These are phyloP conservation scores for Penicillium oxalicum DNA, from an alignment of 2,329 filamentous ascomycete species.

Conservation along the genomic window DNA sequence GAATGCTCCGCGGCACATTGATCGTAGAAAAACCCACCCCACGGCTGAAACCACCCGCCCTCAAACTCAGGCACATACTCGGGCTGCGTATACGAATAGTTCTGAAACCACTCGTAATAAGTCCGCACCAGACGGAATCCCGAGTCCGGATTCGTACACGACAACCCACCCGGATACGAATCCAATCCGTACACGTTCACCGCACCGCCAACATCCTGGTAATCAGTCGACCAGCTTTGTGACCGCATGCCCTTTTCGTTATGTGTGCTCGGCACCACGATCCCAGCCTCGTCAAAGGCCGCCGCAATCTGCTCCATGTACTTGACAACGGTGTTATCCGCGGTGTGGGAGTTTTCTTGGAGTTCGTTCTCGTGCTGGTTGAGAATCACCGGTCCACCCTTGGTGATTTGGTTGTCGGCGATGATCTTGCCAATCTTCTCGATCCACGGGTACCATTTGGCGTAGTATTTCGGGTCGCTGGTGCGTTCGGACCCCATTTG, in stretches of 20 bases:
- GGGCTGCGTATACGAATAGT: conserved; percentile 51
- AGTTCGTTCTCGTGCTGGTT: conserved; percentile 52
- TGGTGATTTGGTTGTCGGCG: conserved; percentile 46
- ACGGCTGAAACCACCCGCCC: conserved; percentile 50
- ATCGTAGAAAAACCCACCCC: conserved; percentile 50
- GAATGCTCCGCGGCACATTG: conserved; percentile 44
- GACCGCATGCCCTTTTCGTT: conserved; percentile 49
- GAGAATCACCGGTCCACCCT: conserved; percentile 48
- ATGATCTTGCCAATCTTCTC: conserved; percentile 44
- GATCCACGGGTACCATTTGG: conserved; percentile 46
- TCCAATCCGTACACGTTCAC: conserved; percentile 41
- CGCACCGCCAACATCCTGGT: conserved; percentile 51
- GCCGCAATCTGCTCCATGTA: conserved; percentile 50
- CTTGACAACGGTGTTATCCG: conserved; percentile 43
- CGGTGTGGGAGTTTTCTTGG: conserved; percentile 39
- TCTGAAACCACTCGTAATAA: conserved; percentile 55
- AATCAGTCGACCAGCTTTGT: conserved; percentile 51
- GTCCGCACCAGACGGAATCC: conserved; percentile 49
- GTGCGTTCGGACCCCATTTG: conserved; percentile 42
- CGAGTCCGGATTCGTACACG: conserved; percentile 45
- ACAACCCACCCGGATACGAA: conserved; percentile 37
- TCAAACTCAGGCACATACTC: conserved; percentile 51
- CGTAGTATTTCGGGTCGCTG: conserved; percentile 40
- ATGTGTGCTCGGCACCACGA: conserved; percentile 46
- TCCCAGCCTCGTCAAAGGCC: conserved; percentile 43